phyloP scores from a whole-genome alignment of 2,329 filamentous ascomycete genomes.

The Leptoxyphium fumago region DNA sequence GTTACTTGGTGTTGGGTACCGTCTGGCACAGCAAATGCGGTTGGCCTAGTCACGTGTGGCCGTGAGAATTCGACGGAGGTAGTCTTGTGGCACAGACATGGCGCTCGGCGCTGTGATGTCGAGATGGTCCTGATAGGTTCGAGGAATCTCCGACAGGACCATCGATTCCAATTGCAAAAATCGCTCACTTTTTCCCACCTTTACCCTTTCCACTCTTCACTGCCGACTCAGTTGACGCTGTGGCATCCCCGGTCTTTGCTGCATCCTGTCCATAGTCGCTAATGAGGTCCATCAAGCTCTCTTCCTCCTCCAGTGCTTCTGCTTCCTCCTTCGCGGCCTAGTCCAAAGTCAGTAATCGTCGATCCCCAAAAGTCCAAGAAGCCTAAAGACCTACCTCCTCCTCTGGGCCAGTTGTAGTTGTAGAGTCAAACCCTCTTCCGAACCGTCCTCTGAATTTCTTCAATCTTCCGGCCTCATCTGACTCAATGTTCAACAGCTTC shows the following conservation, averaged over 20 bases:
- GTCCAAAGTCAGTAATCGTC: conserved; percentile 12
- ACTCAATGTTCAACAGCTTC: conserved; percentile 73
- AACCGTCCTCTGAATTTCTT: conserved; percentile 75
- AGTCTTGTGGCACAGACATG: too few species aligned
- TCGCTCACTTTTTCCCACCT: conserved; percentile 18
- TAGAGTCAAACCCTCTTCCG: conserved; percentile 67
- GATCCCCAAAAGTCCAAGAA: not conserved
- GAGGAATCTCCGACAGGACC: too few species aligned
- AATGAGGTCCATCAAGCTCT: conserved; percentile 44
- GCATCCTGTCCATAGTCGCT: conserved; percentile 27
- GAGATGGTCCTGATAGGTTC: too few species aligned
- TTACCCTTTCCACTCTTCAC: conserved; percentile 24
- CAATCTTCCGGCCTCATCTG: conserved; percentile 84
- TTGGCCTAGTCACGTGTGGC: too few species aligned
- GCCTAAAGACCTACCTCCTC: conserved; percentile 5
- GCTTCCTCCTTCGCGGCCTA: conserved; percentile 26
- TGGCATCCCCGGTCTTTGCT: conserved; percentile 27
- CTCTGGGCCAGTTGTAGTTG: conserved; percentile 15
- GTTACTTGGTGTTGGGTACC: too few species aligned
- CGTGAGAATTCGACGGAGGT: too few species aligned
- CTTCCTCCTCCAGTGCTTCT: conserved; percentile 35
- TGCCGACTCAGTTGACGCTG: conserved; percentile 24
- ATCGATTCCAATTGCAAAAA: too few species aligned
- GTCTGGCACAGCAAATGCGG: too few species aligned
- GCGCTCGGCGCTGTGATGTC: too few species aligned